A percentile compares a stretch with the other conserved stretches of the same genome.
Evolutionary conservation across 306 rosid genomes (phyloP).

Genomic region (Quercus variabilis): DNA sequence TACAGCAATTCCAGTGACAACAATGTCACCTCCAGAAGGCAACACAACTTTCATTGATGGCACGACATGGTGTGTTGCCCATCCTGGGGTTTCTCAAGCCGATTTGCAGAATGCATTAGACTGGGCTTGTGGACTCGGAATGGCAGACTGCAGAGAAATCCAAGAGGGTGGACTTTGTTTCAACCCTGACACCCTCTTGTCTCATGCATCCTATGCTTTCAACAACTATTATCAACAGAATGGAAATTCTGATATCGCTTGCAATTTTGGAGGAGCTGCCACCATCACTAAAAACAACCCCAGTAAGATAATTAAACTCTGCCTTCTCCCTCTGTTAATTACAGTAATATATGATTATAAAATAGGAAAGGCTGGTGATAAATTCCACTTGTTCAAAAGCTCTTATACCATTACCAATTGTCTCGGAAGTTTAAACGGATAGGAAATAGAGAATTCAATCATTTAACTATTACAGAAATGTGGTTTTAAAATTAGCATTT

Average conservation of each 20-base stretch:
- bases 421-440: background rate
- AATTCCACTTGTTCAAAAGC: no score
- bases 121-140: slow-evolving; percentile 96
- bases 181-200: slow-evolving; percentile 68
- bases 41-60: slow-evolving; percentile 91
- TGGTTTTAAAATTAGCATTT: no score
- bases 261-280: slow-evolving; percentile 96
- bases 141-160: slow-evolving; percentile 61
- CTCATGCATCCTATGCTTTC: slow-evolving; percentile 96
- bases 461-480: no score
- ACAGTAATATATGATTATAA: no score
- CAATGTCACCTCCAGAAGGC: slow-evolving; percentile 87
- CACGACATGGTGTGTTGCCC: slow-evolving; percentile 89
- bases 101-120: slow-evolving; percentile 91
- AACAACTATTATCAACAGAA: slow-evolving; percentile 71
- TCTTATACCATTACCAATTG: no score
- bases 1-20: slow-evolving; percentile 40
- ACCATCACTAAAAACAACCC: slow-evolving; percentile 58
- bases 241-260: slow-evolving; percentile 93
- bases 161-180: slow-evolving; percentile 62
- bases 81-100: slow-evolving; percentile 62
- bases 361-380: no score
- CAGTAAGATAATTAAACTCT: slow-evolving; percentile 27
- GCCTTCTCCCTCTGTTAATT: background rate
- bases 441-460: background rate